Conservation (phyloP, 2,329 filamentous ascomycete genomes). For the Talaromyces verruculosus region DNA sequence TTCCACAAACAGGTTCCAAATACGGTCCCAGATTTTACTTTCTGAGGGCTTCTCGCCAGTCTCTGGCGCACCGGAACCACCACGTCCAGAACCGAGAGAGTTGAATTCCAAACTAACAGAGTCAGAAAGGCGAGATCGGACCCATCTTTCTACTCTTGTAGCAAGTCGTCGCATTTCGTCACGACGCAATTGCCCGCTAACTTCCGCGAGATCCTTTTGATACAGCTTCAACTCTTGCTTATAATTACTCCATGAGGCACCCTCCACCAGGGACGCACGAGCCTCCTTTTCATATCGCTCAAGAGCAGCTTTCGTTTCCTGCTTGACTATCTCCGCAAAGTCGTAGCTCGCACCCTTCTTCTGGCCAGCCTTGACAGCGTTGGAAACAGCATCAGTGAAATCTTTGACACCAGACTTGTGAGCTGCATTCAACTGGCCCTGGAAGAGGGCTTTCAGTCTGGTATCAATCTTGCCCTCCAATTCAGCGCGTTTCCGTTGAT, state of each 20-base stretch:
- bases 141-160: conserved; percentile 89
- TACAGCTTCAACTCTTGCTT: conserved; percentile 76
- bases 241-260: conserved; percentile 85
- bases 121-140: conserved; percentile 81
- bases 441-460: conserved; percentile 83
- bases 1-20: conserved; percentile 82
- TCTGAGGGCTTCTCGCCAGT: conserved; percentile 72
- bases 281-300: conserved; percentile 75
- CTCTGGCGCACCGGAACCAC: conserved; percentile 77
- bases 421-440: conserved; percentile 80
- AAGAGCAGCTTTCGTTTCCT: conserved; percentile 76
- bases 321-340: conserved; percentile 87
- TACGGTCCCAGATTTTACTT: conserved; percentile 90
- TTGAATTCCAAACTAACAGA: conserved; percentile 93
- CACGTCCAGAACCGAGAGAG: conserved; percentile 84
- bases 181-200: conserved; percentile 78
- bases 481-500: conserved; percentile 78
- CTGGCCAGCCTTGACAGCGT: conserved; percentile 84
- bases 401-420: conserved; percentile 83
- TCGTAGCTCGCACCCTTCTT: conserved; percentile 90
- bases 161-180: conserved; percentile 95
- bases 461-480: conserved; percentile 82
- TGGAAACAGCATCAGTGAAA: conserved; percentile 85
- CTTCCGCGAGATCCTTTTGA: conserved; percentile 86
- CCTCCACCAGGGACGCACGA: conserved; percentile 70